These are phyloP conservation scores for Cryphonectria carpinicola DNA, from an alignment of 2,329 filamentous ascomycete genomes.

Conservation along the genomic window DNA sequence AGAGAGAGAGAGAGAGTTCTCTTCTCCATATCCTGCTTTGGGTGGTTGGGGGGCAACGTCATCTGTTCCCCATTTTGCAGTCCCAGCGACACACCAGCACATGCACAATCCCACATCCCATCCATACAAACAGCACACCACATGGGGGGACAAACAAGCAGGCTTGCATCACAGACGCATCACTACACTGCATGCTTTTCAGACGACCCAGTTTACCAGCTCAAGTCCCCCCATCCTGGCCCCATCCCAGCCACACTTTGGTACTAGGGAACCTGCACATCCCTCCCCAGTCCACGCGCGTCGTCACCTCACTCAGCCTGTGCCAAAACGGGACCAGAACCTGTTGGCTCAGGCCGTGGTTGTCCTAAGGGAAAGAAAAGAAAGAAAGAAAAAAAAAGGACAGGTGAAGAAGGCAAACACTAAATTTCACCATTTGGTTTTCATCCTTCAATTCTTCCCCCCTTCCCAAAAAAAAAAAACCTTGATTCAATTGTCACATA, in stretches of 20 bases:
- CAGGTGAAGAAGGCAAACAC: background rate
- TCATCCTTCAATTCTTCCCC: background rate
- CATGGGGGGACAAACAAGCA: background rate
- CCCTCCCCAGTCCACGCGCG: background rate
- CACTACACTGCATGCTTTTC: background rate
- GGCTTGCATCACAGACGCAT: background rate
- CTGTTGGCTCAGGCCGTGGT: background rate
- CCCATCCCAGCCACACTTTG: conserved; percentile 8
- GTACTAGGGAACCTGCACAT: background rate
- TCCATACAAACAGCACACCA: background rate
- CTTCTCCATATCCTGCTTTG: background rate
- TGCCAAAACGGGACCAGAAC: background rate
- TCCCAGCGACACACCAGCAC: background rate
- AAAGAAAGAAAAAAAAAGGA: background rate
- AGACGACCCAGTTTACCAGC: conserved; percentile 6
- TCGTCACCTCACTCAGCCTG: conserved; percentile 5
- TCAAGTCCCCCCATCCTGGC: background rate
- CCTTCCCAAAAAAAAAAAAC: background rate
- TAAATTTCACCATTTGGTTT: background rate
- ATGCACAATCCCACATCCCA: background rate
- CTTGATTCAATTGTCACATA: background rate
- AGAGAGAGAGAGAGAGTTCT: too few species aligned
- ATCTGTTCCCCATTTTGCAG: background rate
- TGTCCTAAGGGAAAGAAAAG: background rate
- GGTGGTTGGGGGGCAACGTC: conserved; percentile 1